phyloP scores from a whole-genome alignment of 495 filamentous ascomycete species.

The Letharia lupina region DNA sequence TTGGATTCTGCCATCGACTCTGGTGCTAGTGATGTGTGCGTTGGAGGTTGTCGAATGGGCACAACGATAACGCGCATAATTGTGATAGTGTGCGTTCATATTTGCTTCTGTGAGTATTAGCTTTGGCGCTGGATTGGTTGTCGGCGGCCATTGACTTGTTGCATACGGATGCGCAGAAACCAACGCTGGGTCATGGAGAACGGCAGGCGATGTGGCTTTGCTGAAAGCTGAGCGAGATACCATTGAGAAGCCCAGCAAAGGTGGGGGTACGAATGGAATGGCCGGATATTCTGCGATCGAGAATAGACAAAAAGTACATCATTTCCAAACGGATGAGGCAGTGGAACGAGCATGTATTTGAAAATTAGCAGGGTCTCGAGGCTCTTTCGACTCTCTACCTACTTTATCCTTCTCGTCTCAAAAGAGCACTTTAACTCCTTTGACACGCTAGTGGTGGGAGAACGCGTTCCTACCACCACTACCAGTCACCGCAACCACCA shows the following conservation, averaged over 20 bases:
- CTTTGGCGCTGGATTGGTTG: constrained; percentile 12
- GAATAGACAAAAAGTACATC: background rate
- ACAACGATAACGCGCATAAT: constrained; percentile 8
- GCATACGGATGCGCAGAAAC: background rate
- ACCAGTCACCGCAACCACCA: no score
- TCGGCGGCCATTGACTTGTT: background rate
- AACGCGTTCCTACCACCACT: background rate
- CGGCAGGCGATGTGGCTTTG: background rate
- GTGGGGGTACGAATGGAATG: background rate
- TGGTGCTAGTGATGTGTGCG: constrained; percentile 82
- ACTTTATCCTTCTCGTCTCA: no score
- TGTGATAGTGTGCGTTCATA: background rate
- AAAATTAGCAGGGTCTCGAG: no score
- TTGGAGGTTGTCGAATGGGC: constrained; percentile 94
- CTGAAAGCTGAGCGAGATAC: background rate
- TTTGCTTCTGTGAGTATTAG: background rate
- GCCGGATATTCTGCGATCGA: background rate
- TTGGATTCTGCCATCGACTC: constrained; percentile 91
- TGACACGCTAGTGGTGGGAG: background rate
- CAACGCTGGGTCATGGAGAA: background rate
- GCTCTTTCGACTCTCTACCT: no score
- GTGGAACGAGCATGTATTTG: no score
- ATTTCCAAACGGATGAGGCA: no score
- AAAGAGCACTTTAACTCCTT: background rate
- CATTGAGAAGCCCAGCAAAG: background rate